These are phyloP conservation scores for Cladophialophora immunda DNA, from an alignment of 2,329 filamentous ascomycete genomes.

Conservation along the genomic window DNA sequence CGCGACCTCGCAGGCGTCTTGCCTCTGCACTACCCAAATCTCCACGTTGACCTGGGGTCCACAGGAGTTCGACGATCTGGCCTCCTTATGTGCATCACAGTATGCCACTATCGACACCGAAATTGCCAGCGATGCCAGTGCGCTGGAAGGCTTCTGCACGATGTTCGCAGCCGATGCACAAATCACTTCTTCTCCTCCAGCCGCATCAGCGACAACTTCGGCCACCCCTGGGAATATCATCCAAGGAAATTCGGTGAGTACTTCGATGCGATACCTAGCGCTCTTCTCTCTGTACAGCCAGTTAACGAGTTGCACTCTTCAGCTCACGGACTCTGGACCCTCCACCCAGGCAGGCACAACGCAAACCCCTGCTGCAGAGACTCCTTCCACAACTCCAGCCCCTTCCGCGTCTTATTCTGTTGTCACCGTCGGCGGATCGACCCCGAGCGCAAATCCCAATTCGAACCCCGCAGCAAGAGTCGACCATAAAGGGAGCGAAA, in stretches of 20 bases:
- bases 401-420: background rate
- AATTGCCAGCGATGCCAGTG: constrained; percentile 16
- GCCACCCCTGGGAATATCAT: background rate
- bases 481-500: background rate
- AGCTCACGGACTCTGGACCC: background rate
- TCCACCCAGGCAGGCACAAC: background rate
- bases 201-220: background rate
- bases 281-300: background rate
- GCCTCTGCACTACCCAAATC: constrained; percentile 5
- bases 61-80: constrained; percentile 9
- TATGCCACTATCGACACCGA: constrained; percentile 21
- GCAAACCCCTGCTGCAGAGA: background rate
- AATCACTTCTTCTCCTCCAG: background rate
- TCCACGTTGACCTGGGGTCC: constrained; percentile 22
- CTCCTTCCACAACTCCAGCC: background rate
- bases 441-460: background rate
- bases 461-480: background rate
- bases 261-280: background rate
- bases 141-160: constrained; percentile 17
- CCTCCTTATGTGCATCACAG: constrained; percentile 3
- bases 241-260: background rate
- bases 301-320: background rate
- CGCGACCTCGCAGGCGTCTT: constrained; percentile 14
- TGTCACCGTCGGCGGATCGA: background rate
- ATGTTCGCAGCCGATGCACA: background rate